phyloP scores from a whole-genome alignment of 2,329 filamentous ascomycete species.

The Fusarium ramigenum region DNA sequence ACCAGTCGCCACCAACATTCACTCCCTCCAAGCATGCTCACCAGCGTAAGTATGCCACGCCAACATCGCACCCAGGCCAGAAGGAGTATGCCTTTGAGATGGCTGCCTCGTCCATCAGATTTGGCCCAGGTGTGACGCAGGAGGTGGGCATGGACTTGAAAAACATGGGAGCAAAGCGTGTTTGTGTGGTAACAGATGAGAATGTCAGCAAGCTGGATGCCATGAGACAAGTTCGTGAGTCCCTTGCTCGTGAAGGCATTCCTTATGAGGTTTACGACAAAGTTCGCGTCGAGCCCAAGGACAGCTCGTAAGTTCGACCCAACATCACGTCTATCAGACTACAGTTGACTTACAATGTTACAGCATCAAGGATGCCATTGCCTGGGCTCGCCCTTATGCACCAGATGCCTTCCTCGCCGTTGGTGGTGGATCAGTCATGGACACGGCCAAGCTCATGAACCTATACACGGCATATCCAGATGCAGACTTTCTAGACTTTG shows the following conservation, averaged over 20 bases:
- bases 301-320: constrained; percentile 74
- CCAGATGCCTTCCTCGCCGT: constrained; percentile 95
- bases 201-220: constrained; percentile 85
- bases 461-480: constrained; percentile 91
- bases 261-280: constrained; percentile 83
- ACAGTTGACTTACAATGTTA: constrained; percentile 9
- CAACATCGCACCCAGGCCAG: constrained; percentile 66
- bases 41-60: constrained; percentile 73
- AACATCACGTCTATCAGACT: background rate
- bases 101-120: constrained; percentile 94
- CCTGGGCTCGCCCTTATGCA: constrained; percentile 79
- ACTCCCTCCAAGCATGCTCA: constrained; percentile 55
- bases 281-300: constrained; percentile 90
- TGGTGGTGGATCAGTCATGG: constrained; percentile 90
- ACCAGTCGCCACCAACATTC: constrained; percentile 71
- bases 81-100: constrained; percentile 99
- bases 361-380: constrained; percentile 89
- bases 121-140: constrained; percentile 90
- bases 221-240: constrained; percentile 89
- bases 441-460: constrained; percentile 99
- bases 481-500: constrained; percentile 95
- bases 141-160: constrained; percentile 98
- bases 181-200: constrained; percentile 90
- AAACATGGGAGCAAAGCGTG: constrained; percentile 87
- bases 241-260: constrained; percentile 79